phyloP scores from a whole-genome alignment of 2,329 filamentous ascomycete species.

The Ceratocystis alfenasii region DNA sequence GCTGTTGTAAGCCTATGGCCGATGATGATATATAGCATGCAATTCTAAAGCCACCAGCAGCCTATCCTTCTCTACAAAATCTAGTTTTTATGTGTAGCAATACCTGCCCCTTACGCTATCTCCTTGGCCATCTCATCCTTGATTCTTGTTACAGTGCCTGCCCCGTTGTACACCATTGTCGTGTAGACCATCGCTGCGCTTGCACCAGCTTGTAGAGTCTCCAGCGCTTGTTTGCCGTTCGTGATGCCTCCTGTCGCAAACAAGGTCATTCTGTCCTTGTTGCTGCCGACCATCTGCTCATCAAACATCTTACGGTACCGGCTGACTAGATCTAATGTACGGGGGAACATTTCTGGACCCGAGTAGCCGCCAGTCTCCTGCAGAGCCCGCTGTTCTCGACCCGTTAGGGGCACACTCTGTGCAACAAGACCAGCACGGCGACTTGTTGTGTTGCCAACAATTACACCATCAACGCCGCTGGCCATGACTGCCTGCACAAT shows the following conservation, averaged over 20 bases:
- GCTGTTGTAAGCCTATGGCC: background rate
- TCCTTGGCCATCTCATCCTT: conserved; percentile 48
- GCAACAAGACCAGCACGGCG: conserved; percentile 56
- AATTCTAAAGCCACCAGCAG: background rate
- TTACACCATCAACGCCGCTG: conserved; percentile 85
- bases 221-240: conserved; percentile 69
- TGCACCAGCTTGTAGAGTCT: conserved; percentile 77
- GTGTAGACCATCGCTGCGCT: conserved; percentile 91
- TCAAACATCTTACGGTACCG: conserved; percentile 64
- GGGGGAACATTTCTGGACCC: conserved; percentile 75
- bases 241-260: conserved; percentile 92
- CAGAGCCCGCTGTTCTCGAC: conserved; percentile 54
- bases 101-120: conserved; percentile 26
- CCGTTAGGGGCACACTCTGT: conserved; percentile 49
- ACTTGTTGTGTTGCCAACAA: conserved; percentile 96
- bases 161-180: conserved; percentile 51
- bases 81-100: background rate
- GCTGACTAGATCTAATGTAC: conserved; percentile 65
- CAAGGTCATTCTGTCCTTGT: conserved; percentile 56
- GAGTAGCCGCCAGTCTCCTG: conserved; percentile 79
- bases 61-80: conserved; percentile 1
- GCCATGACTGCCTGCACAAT: conserved; percentile 75
- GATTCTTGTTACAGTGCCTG: conserved; percentile 52
- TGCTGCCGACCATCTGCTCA: conserved; percentile 28
- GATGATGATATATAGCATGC: background rate